Evolutionary conservation across 331 rosid species (phyloP).

Genomic region (Acacia concinna): DNA sequence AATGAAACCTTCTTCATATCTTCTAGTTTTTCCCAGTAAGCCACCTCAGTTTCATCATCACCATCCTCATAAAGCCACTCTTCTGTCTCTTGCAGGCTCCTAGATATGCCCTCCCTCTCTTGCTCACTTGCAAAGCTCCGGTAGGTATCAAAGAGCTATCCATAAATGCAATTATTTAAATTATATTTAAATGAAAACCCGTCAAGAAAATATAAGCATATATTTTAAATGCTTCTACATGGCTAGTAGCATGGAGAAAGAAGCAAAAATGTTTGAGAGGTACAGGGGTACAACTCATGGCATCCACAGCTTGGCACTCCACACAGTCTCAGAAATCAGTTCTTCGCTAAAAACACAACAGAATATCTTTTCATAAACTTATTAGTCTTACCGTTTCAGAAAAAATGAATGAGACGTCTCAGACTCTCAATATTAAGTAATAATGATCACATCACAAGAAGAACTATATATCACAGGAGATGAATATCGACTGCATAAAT

Average conservation of each 20-base stretch:
- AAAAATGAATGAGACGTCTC: not conserved
- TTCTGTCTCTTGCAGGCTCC: conserved; percentile 85
- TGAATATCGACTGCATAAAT: conserved; percentile 11
- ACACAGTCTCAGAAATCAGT: conserved; percentile 8
- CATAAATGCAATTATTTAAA: conserved; percentile 30
- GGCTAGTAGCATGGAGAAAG: not conserved
- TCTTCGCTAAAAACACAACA: conserved; percentile 15
- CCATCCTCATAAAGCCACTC: conserved; percentile 99
- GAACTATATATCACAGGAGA: conserved; percentile 8
- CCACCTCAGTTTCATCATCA: conserved; percentile 86
- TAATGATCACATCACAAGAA: not conserved
- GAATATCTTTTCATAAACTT: not conserved
- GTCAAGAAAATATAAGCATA: conserved; percentile 16
- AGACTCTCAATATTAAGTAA: not conserved
- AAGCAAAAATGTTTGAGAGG: not conserved
- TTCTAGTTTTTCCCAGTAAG: conserved; percentile 78
- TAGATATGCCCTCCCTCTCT: conserved; percentile 82
- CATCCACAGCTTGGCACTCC: conserved; percentile 10
- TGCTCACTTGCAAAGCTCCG: conserved; percentile 74
- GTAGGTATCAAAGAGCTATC: conserved; percentile 78
- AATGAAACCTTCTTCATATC: conserved; percentile 72
- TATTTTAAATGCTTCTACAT: conserved; percentile 17
- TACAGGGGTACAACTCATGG: conserved; percentile 12
- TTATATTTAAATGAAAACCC: conserved; percentile 28
- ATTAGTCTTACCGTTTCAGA: not conserved